Evolutionary conservation across 805 yeast genomes (phyloP).

Genomic region (Candida morakotiae): DNA sequence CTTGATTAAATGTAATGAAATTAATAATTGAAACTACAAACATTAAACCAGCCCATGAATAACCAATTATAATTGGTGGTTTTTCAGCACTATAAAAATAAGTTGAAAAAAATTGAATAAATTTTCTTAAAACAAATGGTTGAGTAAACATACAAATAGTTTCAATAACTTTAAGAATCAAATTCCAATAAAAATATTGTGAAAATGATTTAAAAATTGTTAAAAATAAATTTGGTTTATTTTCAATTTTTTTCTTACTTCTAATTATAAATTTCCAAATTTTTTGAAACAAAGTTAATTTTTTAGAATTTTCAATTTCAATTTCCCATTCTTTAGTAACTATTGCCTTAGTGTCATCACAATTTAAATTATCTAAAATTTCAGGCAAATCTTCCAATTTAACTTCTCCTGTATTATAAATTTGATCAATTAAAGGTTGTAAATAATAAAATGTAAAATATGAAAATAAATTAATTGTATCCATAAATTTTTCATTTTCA

Average conservation of each 20-base stretch:
- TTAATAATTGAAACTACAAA: conserved; percentile 22
- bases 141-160: conserved; percentile 18
- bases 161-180: conserved; percentile 16
- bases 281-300: conserved; percentile 1
- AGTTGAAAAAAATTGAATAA: conserved; percentile 22
- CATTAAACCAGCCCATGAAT: conserved; percentile 19
- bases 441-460: conserved; percentile 23
- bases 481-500: conserved; percentile 21
- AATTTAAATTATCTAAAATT: conserved; percentile 12
- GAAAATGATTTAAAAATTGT: conserved; percentile 13
- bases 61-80: conserved; percentile 26
- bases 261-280: conserved; percentile 6
- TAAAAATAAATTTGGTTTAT: conserved; percentile 10
- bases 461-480: conserved; percentile 19
- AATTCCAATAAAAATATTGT: conserved; percentile 3
- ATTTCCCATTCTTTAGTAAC: conserved; percentile 22
- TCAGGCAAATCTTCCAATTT: conserved; percentile 62
- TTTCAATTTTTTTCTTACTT: conserved; percentile 8
- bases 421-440: conserved; percentile 20
- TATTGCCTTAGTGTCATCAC: conserved; percentile 14
- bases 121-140: conserved; percentile 27
- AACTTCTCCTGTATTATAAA: conserved; percentile 20
- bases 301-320: conserved; percentile 12
- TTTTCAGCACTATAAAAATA: conserved; percentile 8
- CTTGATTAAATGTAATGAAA: conserved; percentile 20